Percentiles rank a stretch among this genome's conserved stretches.
Conservation (phyloP, 371 early-diverging fungal genomes). For the Mortierella sp. region DNA sequence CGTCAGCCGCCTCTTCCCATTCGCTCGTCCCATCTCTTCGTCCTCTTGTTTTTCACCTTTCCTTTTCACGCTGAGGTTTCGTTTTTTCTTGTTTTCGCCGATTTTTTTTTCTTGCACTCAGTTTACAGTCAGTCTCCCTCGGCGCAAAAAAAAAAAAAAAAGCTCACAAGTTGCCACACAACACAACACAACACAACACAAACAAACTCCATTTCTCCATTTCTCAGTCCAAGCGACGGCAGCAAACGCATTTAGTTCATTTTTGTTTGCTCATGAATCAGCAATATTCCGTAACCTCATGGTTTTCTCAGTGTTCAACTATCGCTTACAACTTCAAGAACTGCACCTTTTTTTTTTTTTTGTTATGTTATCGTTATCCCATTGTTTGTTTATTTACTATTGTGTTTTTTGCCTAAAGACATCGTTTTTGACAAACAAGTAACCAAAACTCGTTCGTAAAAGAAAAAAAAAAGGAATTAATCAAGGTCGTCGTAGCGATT, state of each 20-base stretch:
- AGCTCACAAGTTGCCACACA: not conserved
- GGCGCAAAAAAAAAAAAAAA: not conserved
- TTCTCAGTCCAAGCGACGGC: not conserved
- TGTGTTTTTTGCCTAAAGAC: not conserved
- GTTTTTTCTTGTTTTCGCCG: not conserved
- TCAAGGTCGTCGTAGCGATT: not conserved
- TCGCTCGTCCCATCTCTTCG: not conserved
- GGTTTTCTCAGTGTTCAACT: not conserved
- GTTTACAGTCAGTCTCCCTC: not conserved
- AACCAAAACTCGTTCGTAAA: not conserved
- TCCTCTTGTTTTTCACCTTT: not conserved
- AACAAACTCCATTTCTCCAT: not conserved
- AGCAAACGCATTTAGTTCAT: not conserved
- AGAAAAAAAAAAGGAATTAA: not conserved
- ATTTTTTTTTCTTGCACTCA: not conserved
- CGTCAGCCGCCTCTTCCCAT: not conserved
- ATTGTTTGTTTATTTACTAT: constrained; percentile 1
- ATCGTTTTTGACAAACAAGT: not conserved
- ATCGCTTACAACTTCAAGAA: not conserved
- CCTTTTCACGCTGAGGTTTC: not conserved
- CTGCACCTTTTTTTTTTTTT: not conserved
- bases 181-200: not conserved
- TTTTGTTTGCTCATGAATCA: not conserved
- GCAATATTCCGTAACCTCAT: not conserved
- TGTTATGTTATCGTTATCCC: constrained; percentile 6